Percentiles rank a stretch among this genome's conserved stretches.
phyloP scores from a whole-genome alignment of 208 protist genomes.

The Leishmania tropica region DNA sequence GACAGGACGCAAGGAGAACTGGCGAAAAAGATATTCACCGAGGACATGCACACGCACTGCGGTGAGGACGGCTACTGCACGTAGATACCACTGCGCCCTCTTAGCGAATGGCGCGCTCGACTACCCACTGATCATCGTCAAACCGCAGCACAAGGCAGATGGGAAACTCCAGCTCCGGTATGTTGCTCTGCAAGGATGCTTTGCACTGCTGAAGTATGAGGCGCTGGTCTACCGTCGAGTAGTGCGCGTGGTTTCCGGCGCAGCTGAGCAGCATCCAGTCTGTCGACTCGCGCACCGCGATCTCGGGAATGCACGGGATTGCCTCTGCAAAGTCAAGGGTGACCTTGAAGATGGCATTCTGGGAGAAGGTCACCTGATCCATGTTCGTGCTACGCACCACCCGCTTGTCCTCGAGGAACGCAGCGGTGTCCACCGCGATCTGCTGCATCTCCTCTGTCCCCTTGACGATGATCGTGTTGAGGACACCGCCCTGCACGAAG shows the following conservation, averaged over 20 bases:
- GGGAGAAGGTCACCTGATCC: slow-evolving; percentile 72
- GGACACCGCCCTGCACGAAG: slow-evolving; percentile 60
- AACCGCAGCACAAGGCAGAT: slow-evolving; percentile 61
- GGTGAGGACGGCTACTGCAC: background rate
- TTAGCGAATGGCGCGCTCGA: slow-evolving; percentile 65
- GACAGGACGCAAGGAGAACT: too few relatives aligned
- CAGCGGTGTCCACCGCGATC: slow-evolving; percentile 43
- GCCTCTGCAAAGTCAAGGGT: slow-evolving; percentile 72
- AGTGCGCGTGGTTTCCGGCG: slow-evolving; percentile 63
- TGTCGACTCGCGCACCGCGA: slow-evolving; percentile 78
- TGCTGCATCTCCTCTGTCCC: slow-evolving; percentile 28
- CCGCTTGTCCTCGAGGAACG: slow-evolving; percentile 58
- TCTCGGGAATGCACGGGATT: slow-evolving; percentile 65
- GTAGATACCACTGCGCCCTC: background rate
- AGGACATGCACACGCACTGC: background rate
- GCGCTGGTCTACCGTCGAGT: slow-evolving; percentile 73
- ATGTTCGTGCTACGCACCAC: slow-evolving; percentile 59
- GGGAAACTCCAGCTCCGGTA: slow-evolving; percentile 49
- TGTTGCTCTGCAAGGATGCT: slow-evolving; percentile 67
- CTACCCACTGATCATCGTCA: slow-evolving; percentile 61
- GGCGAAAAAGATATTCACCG: background rate
- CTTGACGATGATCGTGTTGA: slow-evolving; percentile 73
- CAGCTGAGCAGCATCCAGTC: slow-evolving; percentile 82
- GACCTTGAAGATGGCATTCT: slow-evolving; percentile 64
- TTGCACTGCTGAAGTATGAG: slow-evolving; percentile 73